phyloP scores from a whole-genome alignment of 176 grass and related monocot species.

The Oryza coarctata region DNA sequence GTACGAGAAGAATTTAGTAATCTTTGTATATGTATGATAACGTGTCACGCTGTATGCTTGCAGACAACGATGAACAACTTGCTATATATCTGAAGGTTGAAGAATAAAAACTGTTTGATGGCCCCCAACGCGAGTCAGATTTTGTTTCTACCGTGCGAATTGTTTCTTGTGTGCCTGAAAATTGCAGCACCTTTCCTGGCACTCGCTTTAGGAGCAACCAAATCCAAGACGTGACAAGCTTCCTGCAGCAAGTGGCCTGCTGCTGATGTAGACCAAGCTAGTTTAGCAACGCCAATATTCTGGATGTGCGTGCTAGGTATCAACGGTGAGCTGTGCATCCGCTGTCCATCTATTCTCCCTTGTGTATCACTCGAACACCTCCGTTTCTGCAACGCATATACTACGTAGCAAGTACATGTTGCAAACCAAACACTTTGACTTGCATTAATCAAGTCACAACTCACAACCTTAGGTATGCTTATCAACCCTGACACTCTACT shows the following conservation, averaged over 20 bases:
- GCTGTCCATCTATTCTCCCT: background rate
- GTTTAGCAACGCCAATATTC: background rate
- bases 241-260: background rate
- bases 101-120: too few species aligned
- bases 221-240: background rate
- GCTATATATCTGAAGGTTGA: background rate
- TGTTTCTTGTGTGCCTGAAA: background rate
- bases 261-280: background rate
- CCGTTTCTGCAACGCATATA: background rate
- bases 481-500: background rate
- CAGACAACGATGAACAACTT: background rate
- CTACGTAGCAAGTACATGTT: background rate
- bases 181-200: background rate
- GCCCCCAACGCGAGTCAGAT: too few species aligned
- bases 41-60: background rate
- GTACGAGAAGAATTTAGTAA: background rate
- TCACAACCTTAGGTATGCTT: background rate
- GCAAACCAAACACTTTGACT: background rate
- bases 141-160: background rate
- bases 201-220: background rate
- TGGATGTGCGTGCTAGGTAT: background rate
- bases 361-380: background rate
- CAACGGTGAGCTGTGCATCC: background rate
- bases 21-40: background rate
- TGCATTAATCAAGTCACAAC: conserved; percentile 22